A percentile compares a stretch with the other conserved stretches of the same genome.
These are phyloP conservation scores for Diddensiella caesifluorescens DNA, from an alignment of 805 yeast species.

Conservation along the genomic window DNA sequence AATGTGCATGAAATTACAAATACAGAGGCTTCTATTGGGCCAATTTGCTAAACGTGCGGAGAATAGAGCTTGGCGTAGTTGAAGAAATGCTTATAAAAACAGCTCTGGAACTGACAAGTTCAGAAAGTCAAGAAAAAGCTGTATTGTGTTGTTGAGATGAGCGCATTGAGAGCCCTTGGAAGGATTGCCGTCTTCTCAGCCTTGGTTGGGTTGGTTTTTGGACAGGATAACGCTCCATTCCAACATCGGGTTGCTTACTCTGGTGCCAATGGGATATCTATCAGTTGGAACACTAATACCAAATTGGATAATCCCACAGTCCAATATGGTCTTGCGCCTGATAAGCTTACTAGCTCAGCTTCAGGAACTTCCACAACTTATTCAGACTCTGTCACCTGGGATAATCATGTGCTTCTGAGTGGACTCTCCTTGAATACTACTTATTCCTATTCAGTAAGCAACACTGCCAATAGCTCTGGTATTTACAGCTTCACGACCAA, in stretches of 20 bases:
- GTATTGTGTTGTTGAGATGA: too few relatives aligned
- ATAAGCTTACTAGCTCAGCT: conserved; percentile 4
- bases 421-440: conserved; percentile 23
- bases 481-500: conserved; percentile 14
- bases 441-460: conserved; percentile 23
- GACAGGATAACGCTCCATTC: too few relatives aligned
- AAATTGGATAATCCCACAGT: conserved; percentile 19
- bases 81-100: too few relatives aligned
- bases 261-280: conserved; percentile 22
- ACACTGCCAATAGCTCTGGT: conserved; percentile 5
- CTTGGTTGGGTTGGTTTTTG: too few relatives aligned
- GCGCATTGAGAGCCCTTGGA: too few relatives aligned
- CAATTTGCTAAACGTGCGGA: too few relatives aligned
- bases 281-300: conserved; percentile 25
- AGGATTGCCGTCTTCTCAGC: too few relatives aligned
- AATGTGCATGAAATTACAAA: too few relatives aligned
- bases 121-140: too few relatives aligned
- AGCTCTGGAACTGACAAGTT: too few relatives aligned
- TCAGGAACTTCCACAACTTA: conserved; percentile 22
- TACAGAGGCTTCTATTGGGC: too few relatives aligned
- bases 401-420: conserved; percentile 24
- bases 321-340: conserved; percentile 18
- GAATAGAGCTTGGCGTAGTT: too few relatives aligned
- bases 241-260: conserved; percentile 27
- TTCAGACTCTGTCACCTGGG: conserved; percentile 21